Evolutionary conservation across 345 rosid genomes (phyloP).

Genomic region (Draba incana): DNA sequence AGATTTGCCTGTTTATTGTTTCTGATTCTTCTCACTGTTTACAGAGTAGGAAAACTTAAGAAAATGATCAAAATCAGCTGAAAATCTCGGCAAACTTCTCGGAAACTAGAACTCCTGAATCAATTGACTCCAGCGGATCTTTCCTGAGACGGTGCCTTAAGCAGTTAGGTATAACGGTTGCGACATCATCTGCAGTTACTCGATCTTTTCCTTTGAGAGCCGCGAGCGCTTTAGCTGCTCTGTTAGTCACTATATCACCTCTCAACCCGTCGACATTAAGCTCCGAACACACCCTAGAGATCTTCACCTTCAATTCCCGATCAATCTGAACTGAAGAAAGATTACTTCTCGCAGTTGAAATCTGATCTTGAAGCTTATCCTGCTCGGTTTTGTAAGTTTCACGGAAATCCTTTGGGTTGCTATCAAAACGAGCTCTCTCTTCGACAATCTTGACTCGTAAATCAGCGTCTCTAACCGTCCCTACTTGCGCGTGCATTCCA

Average conservation of each 20-base stretch:
- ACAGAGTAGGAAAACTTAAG: constrained; percentile 24
- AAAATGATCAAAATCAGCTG: constrained; percentile 47
- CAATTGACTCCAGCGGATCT: constrained; percentile 95
- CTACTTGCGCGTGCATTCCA: constrained; percentile 98
- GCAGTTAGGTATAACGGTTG: constrained; percentile 97
- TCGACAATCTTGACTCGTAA: constrained; percentile 95
- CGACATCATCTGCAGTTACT: constrained; percentile 84
- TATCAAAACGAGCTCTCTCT: constrained; percentile 90
- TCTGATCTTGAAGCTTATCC: constrained; percentile 89
- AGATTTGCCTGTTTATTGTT: constrained; percentile 26
- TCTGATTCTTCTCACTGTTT: constrained; percentile 38
- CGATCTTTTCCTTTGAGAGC: constrained; percentile 81
- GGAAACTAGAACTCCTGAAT: constrained; percentile 81
- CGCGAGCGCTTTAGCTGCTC: constrained; percentile 96
- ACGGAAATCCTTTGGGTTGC: constrained; percentile 87
- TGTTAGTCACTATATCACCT: constrained; percentile 94
- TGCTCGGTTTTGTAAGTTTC: constrained; percentile 79
- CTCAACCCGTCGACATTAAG: constrained; percentile 93
- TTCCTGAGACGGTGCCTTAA: constrained; percentile 96
- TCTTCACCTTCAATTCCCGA: constrained; percentile 83
- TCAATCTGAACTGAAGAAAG: constrained; percentile 84
- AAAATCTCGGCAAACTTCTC: constrained; percentile 95
- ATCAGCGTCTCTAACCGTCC: constrained; percentile 93
- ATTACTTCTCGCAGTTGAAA: constrained; percentile 59
- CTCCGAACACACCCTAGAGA: constrained; percentile 92